A percentile compares a stretch with the other conserved stretches of the same genome.
phyloP scores from a whole-genome alignment of 2,329 filamentous ascomycete species.

The Xylariaceae sp. region DNA sequence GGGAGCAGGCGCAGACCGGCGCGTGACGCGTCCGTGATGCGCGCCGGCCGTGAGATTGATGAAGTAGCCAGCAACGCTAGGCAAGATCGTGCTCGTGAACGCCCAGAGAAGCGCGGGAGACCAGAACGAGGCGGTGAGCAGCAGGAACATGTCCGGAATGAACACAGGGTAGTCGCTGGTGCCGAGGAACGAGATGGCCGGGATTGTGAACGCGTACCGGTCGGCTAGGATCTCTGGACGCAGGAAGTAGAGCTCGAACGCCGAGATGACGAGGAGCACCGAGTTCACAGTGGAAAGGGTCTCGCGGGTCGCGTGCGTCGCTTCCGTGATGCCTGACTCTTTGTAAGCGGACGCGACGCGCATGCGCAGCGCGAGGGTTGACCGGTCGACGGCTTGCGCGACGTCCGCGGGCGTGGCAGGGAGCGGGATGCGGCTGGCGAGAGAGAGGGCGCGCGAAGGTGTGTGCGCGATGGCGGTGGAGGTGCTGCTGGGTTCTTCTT shows the following conservation, averaged over 20 bases:
- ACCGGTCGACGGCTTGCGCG: constrained; percentile 70
- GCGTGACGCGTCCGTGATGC: constrained; percentile 39
- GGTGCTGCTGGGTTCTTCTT: constrained; percentile 33
- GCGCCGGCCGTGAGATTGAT: constrained; percentile 70
- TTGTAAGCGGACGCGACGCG: constrained; percentile 62
- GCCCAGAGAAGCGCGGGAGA: constrained; percentile 73
- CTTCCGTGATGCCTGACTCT: constrained; percentile 63
- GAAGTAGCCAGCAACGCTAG: constrained; percentile 75
- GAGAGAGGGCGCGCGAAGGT: constrained; percentile 48
- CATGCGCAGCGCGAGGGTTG: constrained; percentile 61
- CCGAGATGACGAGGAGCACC: constrained; percentile 64
- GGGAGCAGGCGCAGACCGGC: constrained; percentile 38
- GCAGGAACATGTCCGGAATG: constrained; percentile 75
- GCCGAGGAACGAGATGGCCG: constrained; percentile 53
- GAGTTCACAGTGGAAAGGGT: constrained; percentile 67
- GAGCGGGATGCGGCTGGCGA: constrained; percentile 62
- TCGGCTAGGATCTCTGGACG: constrained; percentile 67
- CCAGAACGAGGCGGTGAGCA: constrained; percentile 80
- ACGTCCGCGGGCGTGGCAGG: constrained; percentile 78
- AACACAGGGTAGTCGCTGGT: constrained; percentile 59
- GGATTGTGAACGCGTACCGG: constrained; percentile 69
- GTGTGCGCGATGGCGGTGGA: constrained; percentile 47
- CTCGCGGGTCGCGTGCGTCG: constrained; percentile 63
- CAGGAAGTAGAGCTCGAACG: constrained; percentile 68
- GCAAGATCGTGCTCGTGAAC: constrained; percentile 66